Base-by-base conservation (phyloP, 192 early-diverging fungal genomes). In the Rhizoclosmatium globosum region DNA sequence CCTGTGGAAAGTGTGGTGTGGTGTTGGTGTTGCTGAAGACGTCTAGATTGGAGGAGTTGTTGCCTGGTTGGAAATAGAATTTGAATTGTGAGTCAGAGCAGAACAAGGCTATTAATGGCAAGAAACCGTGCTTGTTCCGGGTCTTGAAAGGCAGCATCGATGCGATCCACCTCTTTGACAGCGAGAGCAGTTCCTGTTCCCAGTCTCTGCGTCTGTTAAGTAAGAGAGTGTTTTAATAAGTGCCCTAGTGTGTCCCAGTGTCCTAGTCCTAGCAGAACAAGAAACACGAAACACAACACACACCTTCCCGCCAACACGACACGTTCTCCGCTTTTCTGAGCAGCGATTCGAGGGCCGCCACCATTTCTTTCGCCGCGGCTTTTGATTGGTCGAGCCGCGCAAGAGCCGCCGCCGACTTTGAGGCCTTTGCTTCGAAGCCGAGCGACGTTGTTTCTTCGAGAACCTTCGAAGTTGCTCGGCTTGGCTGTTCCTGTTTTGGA, bases 151-250 rank as follows among this genome's bases (percentile, higher is more conserved):
- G 84, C 74, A 2, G 53, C 21, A 2, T 79, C 82, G 31, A 81
- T 58, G 45, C 82, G 79, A 45, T 93, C 92, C 13, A 90, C 75
- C 80, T 91, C 42, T 90, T 85, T 62, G 89, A 88, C 47, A 93
- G 65, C 66, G 88, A 82, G 61, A 94, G 85, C 17, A 94, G 67
- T 68, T 86, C 82, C 78, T 89, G 87, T 85, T 94, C 93, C 85
- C 88, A 87, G 65, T 81, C 73, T 48, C 88, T 84, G 31, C 89
- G 83, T 53, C 46, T 39, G 70, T 23, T 19, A 39, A 72, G 50
- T 17, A 53, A 13, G 50, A 7, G 50, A 53, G 6, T 53, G 50
- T 7, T 53, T 53, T 7, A 31, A 31, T 31, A 31, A 31, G 31
- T 0, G 31, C 0, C 31, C 31, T 31, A 31, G 31, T 31, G 31